Base-by-base conservation (phyloP, 1,284 basidiomycete genomes). In the Trichosporon sp. region DNA sequence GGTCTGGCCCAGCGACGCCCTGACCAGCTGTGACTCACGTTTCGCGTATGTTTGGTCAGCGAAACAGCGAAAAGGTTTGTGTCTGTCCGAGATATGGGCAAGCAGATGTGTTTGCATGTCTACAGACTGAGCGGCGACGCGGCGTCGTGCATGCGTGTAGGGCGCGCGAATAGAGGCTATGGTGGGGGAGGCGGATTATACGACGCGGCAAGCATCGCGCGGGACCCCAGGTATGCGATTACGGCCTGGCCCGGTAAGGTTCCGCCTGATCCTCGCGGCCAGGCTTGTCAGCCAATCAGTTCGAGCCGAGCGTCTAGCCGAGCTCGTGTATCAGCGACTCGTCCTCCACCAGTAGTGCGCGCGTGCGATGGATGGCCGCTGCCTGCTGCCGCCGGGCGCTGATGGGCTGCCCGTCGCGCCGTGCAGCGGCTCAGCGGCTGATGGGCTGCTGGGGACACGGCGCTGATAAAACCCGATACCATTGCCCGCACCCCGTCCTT, bases 241-340 rank as follows among this genome's bases (percentile, higher is more conserved):
- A n/a, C 56, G 29, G 56, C 9, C 56, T 32, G 31, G 15, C 15
- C 27, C 56, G 29, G 56, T 31, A 13, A n/a, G 27, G 56, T 31
- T 60, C 56, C 56, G 56, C 56, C 56, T 60, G 56, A 60, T 31
- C 27, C 29, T 12, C n/a, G n/a, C n/a, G n/a, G n/a, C n/a, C n/a
- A n/a, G 5, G 8, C 3, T 2, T 8, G 13, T n/a, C 56, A 32
- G 56, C 56, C 56, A 60, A 60, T 60, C 56, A 60, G 15, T 60
- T 60, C 56, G 56, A 60, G 56, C 56, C 56, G 56, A 60, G 18
- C 18, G 18, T 31, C 27, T 60, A 60, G 56, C 56, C 56, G 56
- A 60, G 56, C 56, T 60, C 56, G 56, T 60, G 56, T 60, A 60
- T 60, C 56, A 60, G 56, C 56, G 47, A 27, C 51, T 56, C 51